phyloP scores from a whole-genome alignment of 805 yeast species.

The Wickerhamomyces hampshirensis region DNA sequence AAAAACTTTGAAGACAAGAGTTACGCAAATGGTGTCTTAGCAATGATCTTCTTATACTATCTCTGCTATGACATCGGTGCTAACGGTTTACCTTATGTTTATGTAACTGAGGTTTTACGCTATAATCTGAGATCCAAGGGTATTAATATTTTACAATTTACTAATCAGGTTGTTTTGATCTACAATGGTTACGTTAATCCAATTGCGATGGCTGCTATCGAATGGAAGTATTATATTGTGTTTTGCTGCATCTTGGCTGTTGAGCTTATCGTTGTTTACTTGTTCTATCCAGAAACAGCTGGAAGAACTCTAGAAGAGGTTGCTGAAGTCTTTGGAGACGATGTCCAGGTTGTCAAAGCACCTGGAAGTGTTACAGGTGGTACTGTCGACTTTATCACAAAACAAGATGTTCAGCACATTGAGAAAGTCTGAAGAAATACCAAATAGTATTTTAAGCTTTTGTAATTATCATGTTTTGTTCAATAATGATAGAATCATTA shows the following conservation, averaged over 20 bases:
- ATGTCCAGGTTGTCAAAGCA: conserved; percentile 1
- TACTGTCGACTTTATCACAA: conserved; percentile 1
- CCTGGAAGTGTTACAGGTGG: conserved; percentile 2
- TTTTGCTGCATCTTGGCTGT: conserved; percentile 28
- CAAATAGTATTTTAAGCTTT: no score
- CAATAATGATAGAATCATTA: no score
- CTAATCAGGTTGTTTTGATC: conserved; percentile 18
- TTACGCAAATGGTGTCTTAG: conserved; percentile 41
- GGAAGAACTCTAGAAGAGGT: conserved; percentile 36
- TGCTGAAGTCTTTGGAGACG: conserved; percentile 29
- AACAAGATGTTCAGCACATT: conserved; percentile 9
- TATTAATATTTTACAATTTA: conserved; percentile 13
- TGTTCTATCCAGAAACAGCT: conserved; percentile 33
- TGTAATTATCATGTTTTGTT: no score
- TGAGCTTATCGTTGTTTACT: conserved; percentile 25
- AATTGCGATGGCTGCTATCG: conserved; percentile 32
- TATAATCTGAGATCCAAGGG: conserved; percentile 27
- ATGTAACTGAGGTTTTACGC: conserved; percentile 38
- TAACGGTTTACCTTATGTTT: conserved; percentile 42
- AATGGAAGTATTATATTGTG: conserved; percentile 33
- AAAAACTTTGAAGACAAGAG: conserved; percentile 33
- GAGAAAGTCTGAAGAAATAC: conserved; percentile 8
- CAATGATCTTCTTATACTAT: conserved; percentile 44
- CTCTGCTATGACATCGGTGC: conserved; percentile 35
- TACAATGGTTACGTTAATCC: conserved; percentile 33